Conservation (phyloP, 2,329 filamentous ascomycete genomes). For the Alternaria gansuensis region DNA sequence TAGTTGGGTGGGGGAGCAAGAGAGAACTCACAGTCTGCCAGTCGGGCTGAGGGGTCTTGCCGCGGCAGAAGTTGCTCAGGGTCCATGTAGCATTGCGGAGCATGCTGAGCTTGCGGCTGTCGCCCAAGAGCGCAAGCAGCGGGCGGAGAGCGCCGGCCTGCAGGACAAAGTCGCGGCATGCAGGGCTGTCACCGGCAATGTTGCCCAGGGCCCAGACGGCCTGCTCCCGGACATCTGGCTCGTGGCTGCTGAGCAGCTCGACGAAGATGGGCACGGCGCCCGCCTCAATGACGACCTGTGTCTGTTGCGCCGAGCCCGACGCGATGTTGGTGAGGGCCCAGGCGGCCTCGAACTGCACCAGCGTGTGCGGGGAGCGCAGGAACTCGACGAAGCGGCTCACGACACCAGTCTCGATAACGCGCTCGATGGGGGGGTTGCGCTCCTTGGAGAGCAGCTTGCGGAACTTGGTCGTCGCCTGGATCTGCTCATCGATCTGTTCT, state of each 20-base stretch:
- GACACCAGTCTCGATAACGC: slow-evolving; percentile 98
- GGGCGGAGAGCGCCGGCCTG: slow-evolving; percentile 90
- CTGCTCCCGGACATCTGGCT: slow-evolving; percentile 97
- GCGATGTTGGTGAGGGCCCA: slow-evolving; percentile 99
- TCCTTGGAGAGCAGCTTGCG: slow-evolving; percentile 98
- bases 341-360: slow-evolving; percentile 98
- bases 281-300: slow-evolving; percentile 97
- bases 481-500: slow-evolving; percentile 97
- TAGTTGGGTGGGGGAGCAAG: neutral
- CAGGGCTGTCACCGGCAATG: slow-evolving; percentile 97
- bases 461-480: slow-evolving; percentile 97
- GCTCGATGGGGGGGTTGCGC: slow-evolving; percentile 98
- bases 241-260: slow-evolving; percentile 91
- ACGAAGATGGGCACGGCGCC: slow-evolving; percentile 98
- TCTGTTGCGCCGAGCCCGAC: slow-evolving; percentile 95
- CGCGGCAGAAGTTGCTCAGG: slow-evolving; percentile 98
- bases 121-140: slow-evolving; percentile 85
- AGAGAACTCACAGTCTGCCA: slow-evolving; percentile 83
- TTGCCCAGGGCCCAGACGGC: slow-evolving; percentile 98
- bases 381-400: slow-evolving; percentile 98
- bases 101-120: slow-evolving; percentile 99
- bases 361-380: slow-evolving; percentile 93
- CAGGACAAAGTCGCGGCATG: slow-evolving; percentile 96
- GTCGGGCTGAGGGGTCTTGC: slow-evolving; percentile 98
- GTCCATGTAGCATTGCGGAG: slow-evolving; percentile 99